phyloP scores from a whole-genome alignment of 495 filamentous ascomycete species.

The Trichoderma virens region DNA sequence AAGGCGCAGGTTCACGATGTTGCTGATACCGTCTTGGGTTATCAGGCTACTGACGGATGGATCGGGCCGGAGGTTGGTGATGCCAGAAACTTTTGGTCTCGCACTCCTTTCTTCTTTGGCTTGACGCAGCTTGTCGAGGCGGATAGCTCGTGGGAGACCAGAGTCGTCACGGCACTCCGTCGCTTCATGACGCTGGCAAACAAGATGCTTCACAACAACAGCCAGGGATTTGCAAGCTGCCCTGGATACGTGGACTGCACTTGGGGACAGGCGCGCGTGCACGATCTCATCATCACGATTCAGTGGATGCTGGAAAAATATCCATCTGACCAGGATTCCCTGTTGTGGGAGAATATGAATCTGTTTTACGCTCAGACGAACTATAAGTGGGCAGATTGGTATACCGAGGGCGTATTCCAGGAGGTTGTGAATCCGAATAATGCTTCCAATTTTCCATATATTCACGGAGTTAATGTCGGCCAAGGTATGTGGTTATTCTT shows the following conservation, averaged over 20 bases:
- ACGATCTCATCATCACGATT: slow-evolving; percentile 25
- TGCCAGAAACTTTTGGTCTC: slow-evolving; percentile 46
- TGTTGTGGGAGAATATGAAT: slow-evolving; percentile 27
- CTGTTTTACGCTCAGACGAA: slow-evolving; percentile 19
- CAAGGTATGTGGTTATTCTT: slow-evolving; percentile 19
- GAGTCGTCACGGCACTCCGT: slow-evolving; percentile 29
- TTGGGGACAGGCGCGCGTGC: slow-evolving; percentile 21
- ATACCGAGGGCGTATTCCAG: slow-evolving; percentile 13
- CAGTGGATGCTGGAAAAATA: slow-evolving; percentile 48
- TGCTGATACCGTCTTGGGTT: slow-evolving; percentile 42
- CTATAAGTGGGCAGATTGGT: slow-evolving; percentile 20
- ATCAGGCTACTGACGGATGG: slow-evolving; percentile 53
- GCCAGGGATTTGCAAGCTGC: slow-evolving; percentile 17
- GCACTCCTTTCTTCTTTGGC: slow-evolving; percentile 37
- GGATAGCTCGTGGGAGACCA: slow-evolving; percentile 26
- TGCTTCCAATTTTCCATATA: slow-evolving; percentile 15
- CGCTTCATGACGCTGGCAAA: slow-evolving; percentile 33
- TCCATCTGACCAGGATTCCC: slow-evolving; percentile 18
- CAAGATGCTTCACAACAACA: slow-evolving; percentile 30
- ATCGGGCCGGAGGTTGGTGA: slow-evolving; percentile 46
- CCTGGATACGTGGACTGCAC: slow-evolving; percentile 15
- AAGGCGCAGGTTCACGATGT: slow-evolving; percentile 45
- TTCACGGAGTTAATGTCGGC: slow-evolving; percentile 27
- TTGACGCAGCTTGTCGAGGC: slow-evolving; percentile 40
- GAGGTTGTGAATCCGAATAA: slow-evolving; percentile 13